Base-by-base conservation (phyloP, 768 basidiomycete species). In the Lactifluus piperatus region DNA sequence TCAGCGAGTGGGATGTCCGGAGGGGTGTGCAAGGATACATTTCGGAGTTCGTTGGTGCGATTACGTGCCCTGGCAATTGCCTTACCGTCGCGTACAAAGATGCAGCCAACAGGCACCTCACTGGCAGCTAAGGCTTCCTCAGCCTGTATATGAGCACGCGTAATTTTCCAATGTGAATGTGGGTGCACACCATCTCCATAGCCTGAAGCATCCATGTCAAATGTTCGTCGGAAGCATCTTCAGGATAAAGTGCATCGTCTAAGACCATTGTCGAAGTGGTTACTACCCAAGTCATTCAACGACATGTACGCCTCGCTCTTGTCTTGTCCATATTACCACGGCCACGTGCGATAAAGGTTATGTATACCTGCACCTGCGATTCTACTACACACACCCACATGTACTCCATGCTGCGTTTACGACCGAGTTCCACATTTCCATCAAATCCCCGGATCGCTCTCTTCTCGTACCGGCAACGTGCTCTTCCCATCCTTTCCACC, bases 91-190 rank as follows among this genome's bases (percentile, higher is more conserved):
- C 91, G 81, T 9, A 98, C 90, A 65, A 98, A 97, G 8, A 99
- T 82, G 65, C 97, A 97, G 22, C 97, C 97, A 0, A 99, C 94
- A 1, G 97, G 97, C 5, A 98, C 97, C 73, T 99, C 97, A 24
- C 81, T 78, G 1, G 86, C 83, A 30, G 77, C 76, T 27, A 97
- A 74, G 4, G 97, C 97, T 71, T 97, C 91, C 65, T 88, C 82
- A 50, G 90, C 90, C 89, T 90, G 65, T 39, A 44, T 27, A 55
- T 53, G 34, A 24, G 54, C 34, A 46, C 30, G 34, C 36, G 29
- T 45, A 52, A 32, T 45, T 50, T 36, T 48, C 22, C n/a, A 36
- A 24, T 36, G 24, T 37, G 26, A 54, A 47, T 20, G 26, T 46
- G 4, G 16, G 58, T 61, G 59, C 75, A 67, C 64, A 86, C 93